These are phyloP conservation scores for Sporothrix phasma DNA, from an alignment of 2,329 filamentous ascomycete genomes.

Conservation along the genomic window DNA sequence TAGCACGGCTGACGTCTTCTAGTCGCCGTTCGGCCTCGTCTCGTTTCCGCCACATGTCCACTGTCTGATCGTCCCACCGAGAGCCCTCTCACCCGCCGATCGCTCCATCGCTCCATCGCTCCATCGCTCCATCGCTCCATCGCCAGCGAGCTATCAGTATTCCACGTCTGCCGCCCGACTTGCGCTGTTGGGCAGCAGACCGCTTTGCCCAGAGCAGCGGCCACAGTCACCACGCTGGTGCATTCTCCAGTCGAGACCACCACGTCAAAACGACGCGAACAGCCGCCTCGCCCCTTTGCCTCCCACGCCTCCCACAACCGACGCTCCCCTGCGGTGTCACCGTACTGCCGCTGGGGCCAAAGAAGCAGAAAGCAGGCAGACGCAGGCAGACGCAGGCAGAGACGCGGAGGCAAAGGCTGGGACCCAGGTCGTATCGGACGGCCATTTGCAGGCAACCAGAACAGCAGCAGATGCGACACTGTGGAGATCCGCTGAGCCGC, in stretches of 20 bases:
- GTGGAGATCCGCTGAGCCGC: neutral
- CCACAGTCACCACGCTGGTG: too few relatives aligned
- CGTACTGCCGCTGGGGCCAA: neutral
- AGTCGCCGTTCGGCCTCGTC: too few relatives aligned
- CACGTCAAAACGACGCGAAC: neutral
- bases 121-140: too few relatives aligned
- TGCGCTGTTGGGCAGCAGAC: too few relatives aligned
- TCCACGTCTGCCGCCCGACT: too few relatives aligned
- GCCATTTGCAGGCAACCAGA: constrained; percentile 5
- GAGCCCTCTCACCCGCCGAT: too few relatives aligned
- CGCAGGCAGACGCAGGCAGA: neutral
- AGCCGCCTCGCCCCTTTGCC: neutral
- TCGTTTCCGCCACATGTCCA: too few relatives aligned
- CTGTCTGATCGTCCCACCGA: too few relatives aligned
- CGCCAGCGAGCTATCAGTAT: too few relatives aligned
- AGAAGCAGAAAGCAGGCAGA: neutral
- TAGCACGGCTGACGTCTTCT: too few relatives aligned
- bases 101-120: too few relatives aligned
- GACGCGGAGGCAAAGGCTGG: neutral
- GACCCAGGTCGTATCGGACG: neutral
- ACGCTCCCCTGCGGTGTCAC: constrained; percentile 1
- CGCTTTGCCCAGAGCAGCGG: too few relatives aligned
- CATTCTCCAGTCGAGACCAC: neutral
- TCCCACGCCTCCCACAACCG: neutral
- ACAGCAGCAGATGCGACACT: neutral